phyloP scores from a whole-genome alignment of 805 yeast species.

The Danielozyma ontarioensis region DNA sequence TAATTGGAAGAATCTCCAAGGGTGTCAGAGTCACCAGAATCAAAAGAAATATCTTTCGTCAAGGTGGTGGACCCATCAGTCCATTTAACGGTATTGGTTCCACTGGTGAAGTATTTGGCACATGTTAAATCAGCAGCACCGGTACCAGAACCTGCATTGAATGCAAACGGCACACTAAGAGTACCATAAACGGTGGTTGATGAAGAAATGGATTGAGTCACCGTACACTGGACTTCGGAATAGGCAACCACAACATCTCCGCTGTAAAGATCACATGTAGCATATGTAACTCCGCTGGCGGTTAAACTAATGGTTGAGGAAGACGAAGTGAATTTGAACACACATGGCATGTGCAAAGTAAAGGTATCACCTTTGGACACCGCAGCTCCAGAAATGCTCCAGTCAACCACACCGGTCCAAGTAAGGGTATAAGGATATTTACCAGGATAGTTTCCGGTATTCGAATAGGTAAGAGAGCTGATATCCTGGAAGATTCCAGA shows the following conservation, averaged over 20 bases:
- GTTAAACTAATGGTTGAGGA: not conserved
- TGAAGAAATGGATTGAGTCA: constrained; percentile 7
- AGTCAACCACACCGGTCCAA: constrained; percentile 9
- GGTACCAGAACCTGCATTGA: constrained; percentile 11
- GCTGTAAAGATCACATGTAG: constrained; percentile 15
- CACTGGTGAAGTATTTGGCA: constrained; percentile 13
- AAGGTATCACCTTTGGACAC: constrained; percentile 14
- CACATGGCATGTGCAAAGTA: constrained; percentile 10
- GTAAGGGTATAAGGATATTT: too few species aligned
- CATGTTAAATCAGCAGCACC: constrained; percentile 9
- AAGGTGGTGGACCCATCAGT: constrained; percentile 8
- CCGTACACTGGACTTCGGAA: constrained; percentile 15
- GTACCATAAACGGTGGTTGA: constrained; percentile 13
- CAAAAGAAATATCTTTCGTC: constrained; percentile 2
- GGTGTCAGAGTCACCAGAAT: not conserved
- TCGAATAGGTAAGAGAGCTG: too few species aligned
- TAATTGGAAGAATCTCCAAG: not conserved
- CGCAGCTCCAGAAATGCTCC: constrained; percentile 5
- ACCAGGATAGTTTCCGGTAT: too few species aligned
- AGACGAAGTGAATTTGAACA: constrained; percentile 9
- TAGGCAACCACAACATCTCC: constrained; percentile 12
- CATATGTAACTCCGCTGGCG: constrained; percentile 9
- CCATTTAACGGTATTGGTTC: constrained; percentile 15
- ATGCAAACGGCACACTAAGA: constrained; percentile 16
- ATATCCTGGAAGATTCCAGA: too few species aligned